Evolutionary conservation across 139 green algal genomes (phyloP).

Genomic region (Coccomyxa sp.): DNA sequence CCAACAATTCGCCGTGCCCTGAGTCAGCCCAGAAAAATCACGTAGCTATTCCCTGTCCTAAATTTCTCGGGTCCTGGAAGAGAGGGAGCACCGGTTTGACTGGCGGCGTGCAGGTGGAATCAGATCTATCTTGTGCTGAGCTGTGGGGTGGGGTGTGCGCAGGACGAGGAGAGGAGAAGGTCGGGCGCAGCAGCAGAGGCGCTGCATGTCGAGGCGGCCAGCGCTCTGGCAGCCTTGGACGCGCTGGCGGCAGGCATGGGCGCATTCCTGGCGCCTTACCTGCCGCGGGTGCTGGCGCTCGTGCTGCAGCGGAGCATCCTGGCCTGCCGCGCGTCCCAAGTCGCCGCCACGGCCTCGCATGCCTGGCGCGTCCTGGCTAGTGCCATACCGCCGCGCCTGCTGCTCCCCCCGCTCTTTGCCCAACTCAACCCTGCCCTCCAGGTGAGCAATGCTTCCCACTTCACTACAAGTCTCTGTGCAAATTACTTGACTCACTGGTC

Average conservation of each 20-base stretch:
- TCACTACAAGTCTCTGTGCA: neutral
- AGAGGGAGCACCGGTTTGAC: too few relatives aligned
- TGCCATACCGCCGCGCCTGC: slow-evolving; percentile 54
- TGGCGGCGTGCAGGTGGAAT: too few relatives aligned
- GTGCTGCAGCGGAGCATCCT: slow-evolving; percentile 43
- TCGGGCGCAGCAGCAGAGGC: neutral
- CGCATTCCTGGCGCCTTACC: slow-evolving; percentile 64
- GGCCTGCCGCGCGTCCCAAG: slow-evolving; percentile 11
- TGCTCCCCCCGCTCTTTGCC: slow-evolving; percentile 59
- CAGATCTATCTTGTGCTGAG: too few relatives aligned
- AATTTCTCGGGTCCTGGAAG: too few relatives aligned
- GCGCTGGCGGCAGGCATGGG: slow-evolving; percentile 56
- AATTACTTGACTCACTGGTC: neutral
- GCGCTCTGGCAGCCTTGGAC: slow-evolving; percentile 53
- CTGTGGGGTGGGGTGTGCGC: too few relatives aligned
- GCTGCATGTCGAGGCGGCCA: slow-evolving; percentile 47
- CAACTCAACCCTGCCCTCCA: slow-evolving; percentile 36
- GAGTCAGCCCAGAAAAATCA: too few relatives aligned
- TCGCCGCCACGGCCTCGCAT: slow-evolving; percentile 15
- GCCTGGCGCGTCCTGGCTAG: slow-evolving; percentile 34
- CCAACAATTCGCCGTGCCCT: too few relatives aligned
- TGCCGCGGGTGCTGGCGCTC: slow-evolving; percentile 50
- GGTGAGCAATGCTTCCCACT: slow-evolving; percentile 1
- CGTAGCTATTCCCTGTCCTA: too few relatives aligned
- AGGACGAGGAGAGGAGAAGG: neutral